These are phyloP conservation scores for Dendrobium nobile DNA, from an alignment of 106 monocot genomes.

Conservation along the genomic window DNA sequence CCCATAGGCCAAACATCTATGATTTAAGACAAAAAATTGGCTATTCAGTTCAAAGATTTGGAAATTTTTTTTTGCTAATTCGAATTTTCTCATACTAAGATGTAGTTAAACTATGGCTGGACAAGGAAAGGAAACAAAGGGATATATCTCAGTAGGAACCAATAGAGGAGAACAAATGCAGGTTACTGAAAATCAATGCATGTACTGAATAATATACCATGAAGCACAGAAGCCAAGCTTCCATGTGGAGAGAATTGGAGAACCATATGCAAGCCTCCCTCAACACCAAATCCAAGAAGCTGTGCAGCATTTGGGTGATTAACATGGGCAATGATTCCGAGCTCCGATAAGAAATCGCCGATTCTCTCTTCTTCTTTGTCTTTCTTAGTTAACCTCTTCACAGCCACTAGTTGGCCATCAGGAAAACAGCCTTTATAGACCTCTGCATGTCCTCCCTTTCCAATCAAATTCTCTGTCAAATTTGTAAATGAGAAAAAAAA, in stretches of 20 bases:
- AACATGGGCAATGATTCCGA: slow-evolving; percentile 92
- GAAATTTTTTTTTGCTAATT: no score
- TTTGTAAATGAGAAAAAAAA: background rate
- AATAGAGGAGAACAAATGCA: no score
- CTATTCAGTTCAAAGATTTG: no score
- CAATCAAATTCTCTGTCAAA: slow-evolving; percentile 65
- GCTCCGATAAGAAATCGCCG: slow-evolving; percentile 81
- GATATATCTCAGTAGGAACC: no score
- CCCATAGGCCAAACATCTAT: no score
- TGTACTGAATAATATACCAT: slow-evolving; percentile 46
- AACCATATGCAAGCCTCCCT: slow-evolving; percentile 81
- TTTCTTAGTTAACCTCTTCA: slow-evolving; percentile 74
- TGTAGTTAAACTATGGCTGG: no score
- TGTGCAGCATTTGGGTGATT: slow-evolving; percentile 92
- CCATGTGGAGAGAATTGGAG: slow-evolving; percentile 89
- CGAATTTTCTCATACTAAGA: no score
- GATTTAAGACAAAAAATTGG: no score
- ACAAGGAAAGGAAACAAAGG: no score
- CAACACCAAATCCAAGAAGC: slow-evolving; percentile 77
- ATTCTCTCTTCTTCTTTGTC: slow-evolving; percentile 53
- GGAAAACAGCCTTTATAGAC: slow-evolving; percentile 71
- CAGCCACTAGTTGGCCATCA: slow-evolving; percentile 77
- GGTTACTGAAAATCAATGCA: background rate
- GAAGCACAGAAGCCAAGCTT: slow-evolving; percentile 85
- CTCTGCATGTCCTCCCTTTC: slow-evolving; percentile 95